Base-by-base conservation (phyloP, 768 basidiomycete genomes). In the Xerocomellus chrysenteron region DNA sequence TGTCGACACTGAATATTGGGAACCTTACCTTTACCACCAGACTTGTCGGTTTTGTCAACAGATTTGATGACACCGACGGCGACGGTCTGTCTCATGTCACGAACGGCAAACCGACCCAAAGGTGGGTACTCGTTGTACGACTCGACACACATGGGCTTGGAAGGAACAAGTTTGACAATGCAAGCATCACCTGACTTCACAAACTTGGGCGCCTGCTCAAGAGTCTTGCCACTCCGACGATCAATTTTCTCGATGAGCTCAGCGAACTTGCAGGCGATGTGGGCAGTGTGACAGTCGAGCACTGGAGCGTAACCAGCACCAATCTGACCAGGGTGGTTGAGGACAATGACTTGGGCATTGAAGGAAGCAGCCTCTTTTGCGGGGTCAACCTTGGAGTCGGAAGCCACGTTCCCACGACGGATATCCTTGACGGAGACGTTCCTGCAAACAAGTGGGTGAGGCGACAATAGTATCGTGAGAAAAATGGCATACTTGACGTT, bases 391-490 rank as follows among this genome's bases (percentile, higher is more conserved):
- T 99, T 99, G 68, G 95, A 94, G 86, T 99, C 97, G 65, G 94
- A 97, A 73, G 92, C 92, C 68, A 98, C 97, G 79, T 98, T 98
- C 60, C 97, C 97, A 82, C 97, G 94, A 72, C 97, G 94, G 71
- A 98, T 98, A 82, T 99, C 97, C 87, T 99, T 99, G 76, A 99
- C 96, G 59, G 97, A 98, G 47, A 99, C 97, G 92, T 97, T 97
- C 88, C 89, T 92, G 61, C 35, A 59, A 30, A 46, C 58, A 37
- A 40, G 54, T 62, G n/a, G 63, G 37, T 50, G 21, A n/a, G 28
- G 14, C 4, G 24, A 47, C 9, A 50, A 53, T n/a, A 24, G 16
- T 10, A 50, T 43, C 11, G 4, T 52, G 41, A 53, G 24, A 26
- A 54, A 53, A 56, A 65, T 17, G 9, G 72, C 86, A 26, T 65